phyloP scores from a whole-genome alignment of 164 flowering plant species.

The Piper betle region DNA sequence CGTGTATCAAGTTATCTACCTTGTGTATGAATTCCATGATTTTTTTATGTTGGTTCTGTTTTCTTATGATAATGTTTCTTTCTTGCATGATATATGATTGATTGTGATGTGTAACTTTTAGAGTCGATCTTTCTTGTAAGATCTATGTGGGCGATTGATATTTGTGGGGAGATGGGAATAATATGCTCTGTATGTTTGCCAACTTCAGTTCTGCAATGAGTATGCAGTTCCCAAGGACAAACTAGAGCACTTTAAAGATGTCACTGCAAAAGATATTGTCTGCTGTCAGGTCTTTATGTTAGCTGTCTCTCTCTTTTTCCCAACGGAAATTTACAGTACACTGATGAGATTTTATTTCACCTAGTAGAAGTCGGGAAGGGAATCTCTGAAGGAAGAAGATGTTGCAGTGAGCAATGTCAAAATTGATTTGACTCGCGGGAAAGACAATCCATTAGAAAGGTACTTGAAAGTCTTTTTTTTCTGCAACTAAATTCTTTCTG shows the following conservation, averaged over 20 bases:
- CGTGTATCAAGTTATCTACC: too few relatives aligned
- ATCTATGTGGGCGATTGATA: not conserved
- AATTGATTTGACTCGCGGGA: constrained; percentile 91
- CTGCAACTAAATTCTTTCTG: not conserved
- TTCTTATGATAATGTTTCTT: too few relatives aligned
- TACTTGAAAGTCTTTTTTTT: constrained; percentile 9
- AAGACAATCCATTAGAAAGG: constrained; percentile 82
- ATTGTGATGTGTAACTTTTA: too few relatives aligned
- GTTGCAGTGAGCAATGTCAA: constrained; percentile 71
- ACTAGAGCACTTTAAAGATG: constrained; percentile 58
- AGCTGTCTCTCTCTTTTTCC: not conserved
- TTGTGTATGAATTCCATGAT: too few relatives aligned
- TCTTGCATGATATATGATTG: too few relatives aligned
- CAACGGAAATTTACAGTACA: not conserved
- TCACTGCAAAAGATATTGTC: constrained; percentile 79
- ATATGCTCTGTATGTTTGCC: constrained; percentile 1
- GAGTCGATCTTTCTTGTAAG: not conserved
- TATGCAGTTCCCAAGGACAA: constrained; percentile 74
- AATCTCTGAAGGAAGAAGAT: constrained; percentile 62
- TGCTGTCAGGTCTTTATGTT: constrained; percentile 69
- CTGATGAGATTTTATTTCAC: not conserved
- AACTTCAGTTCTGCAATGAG: constrained; percentile 82
- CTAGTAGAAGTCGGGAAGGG: constrained; percentile 43
- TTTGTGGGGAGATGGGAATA: not conserved
- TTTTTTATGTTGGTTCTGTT: too few relatives aligned